A percentile compares a stretch with the other conserved stretches of the same genome.
phyloP scores from a whole-genome alignment of 2,329 filamentous ascomycete species.

The Talaromyces piceae region DNA sequence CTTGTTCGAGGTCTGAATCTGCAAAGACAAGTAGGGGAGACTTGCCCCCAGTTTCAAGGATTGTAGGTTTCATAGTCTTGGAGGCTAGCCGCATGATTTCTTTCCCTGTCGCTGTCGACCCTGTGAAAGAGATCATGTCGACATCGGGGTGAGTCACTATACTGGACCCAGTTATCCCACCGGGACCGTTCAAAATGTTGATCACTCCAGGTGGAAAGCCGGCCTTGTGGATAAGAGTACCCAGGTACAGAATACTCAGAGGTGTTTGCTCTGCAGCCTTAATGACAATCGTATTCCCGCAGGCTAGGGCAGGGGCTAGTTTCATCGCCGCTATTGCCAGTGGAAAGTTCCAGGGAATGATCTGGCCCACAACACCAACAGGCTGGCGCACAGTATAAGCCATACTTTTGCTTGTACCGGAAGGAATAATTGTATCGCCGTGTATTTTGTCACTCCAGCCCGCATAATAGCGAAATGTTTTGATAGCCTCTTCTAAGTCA shows the following conservation, averaged over 20 bases:
- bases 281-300: constrained; percentile 32
- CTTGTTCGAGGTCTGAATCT: constrained; percentile 40
- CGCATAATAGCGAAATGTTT: constrained; percentile 63
- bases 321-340: constrained; percentile 31
- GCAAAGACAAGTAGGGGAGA: constrained; percentile 28
- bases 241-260: constrained; percentile 40
- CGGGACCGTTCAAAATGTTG: constrained; percentile 54
- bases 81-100: constrained; percentile 39
- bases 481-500: constrained; percentile 55
- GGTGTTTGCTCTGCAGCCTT: constrained; percentile 56
- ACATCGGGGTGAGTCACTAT: constrained; percentile 54
- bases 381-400: constrained; percentile 54
- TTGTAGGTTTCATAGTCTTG: constrained; percentile 27
- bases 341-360: constrained; percentile 34
- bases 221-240: constrained; percentile 30
- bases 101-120: constrained; percentile 50
- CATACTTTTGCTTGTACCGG: constrained; percentile 55
- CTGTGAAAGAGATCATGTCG: constrained; percentile 56
- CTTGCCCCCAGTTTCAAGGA: constrained; percentile 31
- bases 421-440: not conserved
- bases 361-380: constrained; percentile 31
- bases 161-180: constrained; percentile 45
- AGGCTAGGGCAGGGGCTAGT: constrained; percentile 31
- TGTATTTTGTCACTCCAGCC: constrained; percentile 43
- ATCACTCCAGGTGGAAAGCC: constrained; percentile 40